These are phyloP conservation scores for Carex scoparia DNA, from an alignment of 176 grass and related monocot genomes.

Conservation along the genomic window DNA sequence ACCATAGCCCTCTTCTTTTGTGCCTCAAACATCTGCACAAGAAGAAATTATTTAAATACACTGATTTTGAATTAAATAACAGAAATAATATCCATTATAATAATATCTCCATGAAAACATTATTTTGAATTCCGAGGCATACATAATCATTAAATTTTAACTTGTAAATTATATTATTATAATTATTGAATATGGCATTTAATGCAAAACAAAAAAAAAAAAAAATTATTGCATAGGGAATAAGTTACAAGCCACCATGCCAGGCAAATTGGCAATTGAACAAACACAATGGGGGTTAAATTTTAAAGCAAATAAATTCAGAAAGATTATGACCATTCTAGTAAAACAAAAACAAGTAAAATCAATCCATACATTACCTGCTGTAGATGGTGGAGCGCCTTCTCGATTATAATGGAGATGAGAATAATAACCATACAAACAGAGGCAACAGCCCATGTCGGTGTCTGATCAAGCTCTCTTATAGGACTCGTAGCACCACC, in stretches of 20 bases:
- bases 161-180: background rate
- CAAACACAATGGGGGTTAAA: background rate
- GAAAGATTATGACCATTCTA: background rate
- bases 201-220: too few species aligned
- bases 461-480: slow-evolving; percentile 70
- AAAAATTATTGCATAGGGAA: background rate
- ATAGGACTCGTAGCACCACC: slow-evolving; percentile 10
- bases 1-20: slow-evolving; percentile 80
- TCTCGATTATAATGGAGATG: slow-evolving; percentile 68
- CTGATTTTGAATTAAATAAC: background rate
- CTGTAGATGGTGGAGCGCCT: slow-evolving; percentile 55
- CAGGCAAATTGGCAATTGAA: background rate
- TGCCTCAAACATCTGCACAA: slow-evolving; percentile 51
- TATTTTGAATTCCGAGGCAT: background rate
- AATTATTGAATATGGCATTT: too few species aligned
- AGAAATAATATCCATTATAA: background rate
- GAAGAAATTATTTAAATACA: background rate
- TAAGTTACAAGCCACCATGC: background rate
- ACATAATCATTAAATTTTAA: background rate
- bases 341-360: background rate
- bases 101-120: background rate
- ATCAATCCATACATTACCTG: slow-evolving; percentile 20
- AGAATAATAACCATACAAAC: slow-evolving; percentile 68
- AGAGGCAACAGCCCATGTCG: slow-evolving; percentile 70
- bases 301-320: background rate